Evolutionary conservation across 768 basidiomycete genomes (phyloP), one percentile per base, ranked within the genome.

Genomic region (Boletus pseudopeckii): DNA sequence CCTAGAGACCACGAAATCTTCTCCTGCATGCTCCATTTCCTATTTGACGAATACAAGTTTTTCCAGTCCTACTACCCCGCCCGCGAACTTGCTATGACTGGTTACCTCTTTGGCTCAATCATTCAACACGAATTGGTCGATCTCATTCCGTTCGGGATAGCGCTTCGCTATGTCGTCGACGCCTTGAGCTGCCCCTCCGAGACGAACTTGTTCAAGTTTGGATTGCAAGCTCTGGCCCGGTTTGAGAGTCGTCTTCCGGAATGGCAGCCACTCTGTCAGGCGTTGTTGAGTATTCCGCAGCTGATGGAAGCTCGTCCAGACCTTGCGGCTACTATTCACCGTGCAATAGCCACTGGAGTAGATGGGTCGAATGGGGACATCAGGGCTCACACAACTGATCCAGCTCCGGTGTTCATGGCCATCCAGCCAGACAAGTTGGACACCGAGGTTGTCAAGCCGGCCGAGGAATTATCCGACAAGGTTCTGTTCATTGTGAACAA

Each of bases 21-120:
- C 68, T 97, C 94, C n/a, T 98, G 94, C 82, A 97, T 97, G 86
- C 86, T 99, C 47, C 95, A 98, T 75, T 96, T 97, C 78, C 83
- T 99, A 41, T 98, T 99, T 73, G 97, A 98, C 82, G 97, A 99
- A 74, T 97, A 97, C 84, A 95, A 94, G 66, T 99, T 98, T 79
- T 97, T 98, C 83, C 92, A 96, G 67, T 88, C 90, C 38, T 97
- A 88, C 72, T 93, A 93, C 64, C 97, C 97, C 24, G 79, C 90
- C 37, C 89, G 94, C 59, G 94, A 98, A 74, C 80, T 98, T 43
- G 85, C 86, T 48, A 93, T 98, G 85, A 98, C 97, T 7, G 97
- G 91, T 44, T 88, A 92, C 65, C 81, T 99, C 28, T 98, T 98
- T 58, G 97, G 97, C 33, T 94, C 93, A 30, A 82, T 99, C 63